Evolutionary conservation across 202 grass and related monocot species (phyloP).

Genomic region (Hordeum pubiflorum): DNA sequence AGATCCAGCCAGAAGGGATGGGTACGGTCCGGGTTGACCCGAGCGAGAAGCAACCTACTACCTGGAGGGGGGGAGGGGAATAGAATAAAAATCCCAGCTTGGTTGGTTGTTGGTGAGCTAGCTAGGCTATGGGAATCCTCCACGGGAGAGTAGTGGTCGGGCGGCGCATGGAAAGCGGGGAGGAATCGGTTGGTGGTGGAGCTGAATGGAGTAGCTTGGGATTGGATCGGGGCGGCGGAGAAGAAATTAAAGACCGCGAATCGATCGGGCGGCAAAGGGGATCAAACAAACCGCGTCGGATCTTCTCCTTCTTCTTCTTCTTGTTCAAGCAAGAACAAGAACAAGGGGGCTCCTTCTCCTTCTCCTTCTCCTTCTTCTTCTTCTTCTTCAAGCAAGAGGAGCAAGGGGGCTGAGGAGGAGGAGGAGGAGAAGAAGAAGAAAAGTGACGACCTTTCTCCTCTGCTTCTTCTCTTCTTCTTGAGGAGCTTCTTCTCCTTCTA

Average conservation of each 20-base stretch:
- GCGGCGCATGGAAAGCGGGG: background rate
- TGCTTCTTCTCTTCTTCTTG: background rate
- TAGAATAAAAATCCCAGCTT: background rate
- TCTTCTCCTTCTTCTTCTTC: background rate
- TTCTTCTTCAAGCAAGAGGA: background rate
- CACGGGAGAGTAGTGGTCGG: background rate
- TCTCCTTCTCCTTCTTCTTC: background rate
- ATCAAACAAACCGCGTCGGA: background rate
- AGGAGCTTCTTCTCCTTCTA: too few species aligned
- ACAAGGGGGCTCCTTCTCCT: too few species aligned
- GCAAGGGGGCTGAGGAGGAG: background rate
- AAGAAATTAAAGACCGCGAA: background rate
- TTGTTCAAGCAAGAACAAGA: conserved; percentile 12
- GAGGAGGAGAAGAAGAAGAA: background rate
- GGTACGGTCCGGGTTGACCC: background rate
- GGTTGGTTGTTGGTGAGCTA: background rate
- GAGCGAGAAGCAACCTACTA: background rate
- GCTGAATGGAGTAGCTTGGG: too few species aligned
- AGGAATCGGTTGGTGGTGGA: too few species aligned
- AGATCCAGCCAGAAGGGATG: background rate
- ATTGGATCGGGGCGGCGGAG: background rate
- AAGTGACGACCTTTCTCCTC: background rate
- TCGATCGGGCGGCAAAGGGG: background rate
- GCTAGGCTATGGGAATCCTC: background rate
- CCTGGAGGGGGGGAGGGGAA: too few species aligned